phyloP scores from a whole-genome alignment of 1,284 basidiomycete species.

The Cutaneotrichosporon curvatum region DNA sequence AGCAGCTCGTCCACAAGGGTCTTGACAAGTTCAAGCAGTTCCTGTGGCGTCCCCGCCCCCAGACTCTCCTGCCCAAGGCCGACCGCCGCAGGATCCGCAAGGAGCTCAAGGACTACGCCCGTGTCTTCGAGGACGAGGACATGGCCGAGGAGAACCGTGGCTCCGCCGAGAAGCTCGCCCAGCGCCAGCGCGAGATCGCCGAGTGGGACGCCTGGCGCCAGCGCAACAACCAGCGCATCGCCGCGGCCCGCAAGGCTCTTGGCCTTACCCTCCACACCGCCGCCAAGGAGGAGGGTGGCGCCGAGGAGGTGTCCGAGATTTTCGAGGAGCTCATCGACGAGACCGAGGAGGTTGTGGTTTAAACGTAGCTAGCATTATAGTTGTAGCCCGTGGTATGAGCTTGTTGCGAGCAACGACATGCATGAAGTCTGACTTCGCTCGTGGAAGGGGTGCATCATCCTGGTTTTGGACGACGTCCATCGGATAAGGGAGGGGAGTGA shows the following conservation, averaged over 20 bases:
- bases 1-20: slow-evolving; percentile 80
- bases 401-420: too few relatives aligned
- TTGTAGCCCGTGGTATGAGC: too few relatives aligned
- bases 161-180: slow-evolving; percentile 85
- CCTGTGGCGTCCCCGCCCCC: slow-evolving; percentile 92
- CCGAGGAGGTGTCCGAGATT: slow-evolving; percentile 84
- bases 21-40: slow-evolving; percentile 98
- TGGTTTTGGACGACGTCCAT: too few relatives aligned
- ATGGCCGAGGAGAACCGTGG: slow-evolving; percentile 90
- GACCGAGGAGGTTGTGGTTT: slow-evolving; percentile 65
- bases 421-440: too few relatives aligned
- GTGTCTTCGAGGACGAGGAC: slow-evolving; percentile 93
- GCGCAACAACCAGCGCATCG: slow-evolving; percentile 36
- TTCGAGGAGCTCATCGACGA: slow-evolving; percentile 86
- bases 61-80: slow-evolving; percentile 78
- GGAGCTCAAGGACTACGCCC: slow-evolving; percentile 87
- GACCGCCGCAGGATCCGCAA: slow-evolving; percentile 77
- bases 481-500: too few relatives aligned
- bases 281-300: slow-evolving; percentile 52
- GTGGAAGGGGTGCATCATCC: too few relatives aligned
- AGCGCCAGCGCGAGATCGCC: slow-evolving; percentile 78
- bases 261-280: slow-evolving; percentile 28
- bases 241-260: slow-evolving; percentile 29
- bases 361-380: too few relatives aligned
- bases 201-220: slow-evolving; percentile 95